Evolutionary conservation across 192 early-diverging fungal genomes (phyloP).

Genomic region (Phlyctochytrium planicorne): DNA sequence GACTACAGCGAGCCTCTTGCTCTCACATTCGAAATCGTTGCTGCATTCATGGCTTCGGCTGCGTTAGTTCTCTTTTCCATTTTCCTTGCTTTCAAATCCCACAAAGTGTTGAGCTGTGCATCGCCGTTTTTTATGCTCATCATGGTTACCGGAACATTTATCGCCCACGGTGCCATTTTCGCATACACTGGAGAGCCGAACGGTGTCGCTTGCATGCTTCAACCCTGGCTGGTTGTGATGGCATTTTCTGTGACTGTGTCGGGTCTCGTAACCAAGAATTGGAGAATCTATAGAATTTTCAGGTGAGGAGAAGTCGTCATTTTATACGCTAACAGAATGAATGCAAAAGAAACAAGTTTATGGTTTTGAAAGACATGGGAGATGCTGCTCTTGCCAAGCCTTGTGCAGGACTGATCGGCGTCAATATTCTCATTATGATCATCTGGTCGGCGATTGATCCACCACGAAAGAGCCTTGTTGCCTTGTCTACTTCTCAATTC

Average conservation of each 20-base stretch:
- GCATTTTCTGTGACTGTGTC: constrained; percentile 17
- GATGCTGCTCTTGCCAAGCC: background rate
- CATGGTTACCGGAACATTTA: background rate
- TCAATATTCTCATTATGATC: background rate
- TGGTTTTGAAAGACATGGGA: background rate
- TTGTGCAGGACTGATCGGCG: background rate
- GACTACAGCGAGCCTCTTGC: background rate
- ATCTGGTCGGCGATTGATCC: background rate
- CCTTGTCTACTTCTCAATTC: background rate
- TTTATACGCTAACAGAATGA: background rate
- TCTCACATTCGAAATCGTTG: background rate
- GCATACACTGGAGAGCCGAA: constrained; percentile 19
- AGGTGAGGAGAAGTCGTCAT: no score
- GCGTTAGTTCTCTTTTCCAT: background rate
- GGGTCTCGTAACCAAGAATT: background rate
- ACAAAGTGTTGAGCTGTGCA: background rate
- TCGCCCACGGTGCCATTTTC: background rate
- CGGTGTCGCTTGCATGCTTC: constrained; percentile 10
- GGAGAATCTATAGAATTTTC: background rate
- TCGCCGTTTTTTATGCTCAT: background rate
- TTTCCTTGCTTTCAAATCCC: background rate
- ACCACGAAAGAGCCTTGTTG: background rate
- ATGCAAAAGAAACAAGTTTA: background rate
- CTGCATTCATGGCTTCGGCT: background rate
- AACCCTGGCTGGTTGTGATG: constrained; percentile 23